Conservation (phyloP, 805 yeast genomes). For the Ogataea pilisensis region DNA sequence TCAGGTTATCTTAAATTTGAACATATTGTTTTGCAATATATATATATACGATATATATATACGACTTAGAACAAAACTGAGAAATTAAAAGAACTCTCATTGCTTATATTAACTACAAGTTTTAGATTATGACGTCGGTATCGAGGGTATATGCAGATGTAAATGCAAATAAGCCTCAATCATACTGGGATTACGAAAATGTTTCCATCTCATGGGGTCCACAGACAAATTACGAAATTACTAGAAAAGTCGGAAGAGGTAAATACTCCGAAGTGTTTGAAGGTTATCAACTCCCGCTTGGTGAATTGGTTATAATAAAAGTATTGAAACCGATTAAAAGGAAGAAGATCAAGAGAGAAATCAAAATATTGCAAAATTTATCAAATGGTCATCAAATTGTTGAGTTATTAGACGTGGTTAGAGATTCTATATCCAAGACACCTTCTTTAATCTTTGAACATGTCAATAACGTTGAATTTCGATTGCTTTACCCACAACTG, state of each 20-base stretch:
- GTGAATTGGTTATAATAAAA: constrained; percentile 72
- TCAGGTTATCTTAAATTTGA: no score
- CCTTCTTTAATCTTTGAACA: constrained; percentile 87
- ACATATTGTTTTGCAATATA: no score
- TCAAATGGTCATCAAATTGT: constrained; percentile 83
- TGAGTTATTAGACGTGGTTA: constrained; percentile 71
- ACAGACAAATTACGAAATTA: constrained; percentile 55
- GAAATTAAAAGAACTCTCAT: no score
- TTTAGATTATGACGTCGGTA: constrained; percentile 17
- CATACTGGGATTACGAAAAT: constrained; percentile 86
- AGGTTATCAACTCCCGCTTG: constrained; percentile 67
- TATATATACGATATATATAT: no score
- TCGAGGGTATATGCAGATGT: constrained; percentile 70
- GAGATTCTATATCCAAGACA: constrained; percentile 74
- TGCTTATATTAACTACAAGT: no score
- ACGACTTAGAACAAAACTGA: no score
- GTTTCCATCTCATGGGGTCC: constrained; percentile 58
- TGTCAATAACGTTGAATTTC: constrained; percentile 77
- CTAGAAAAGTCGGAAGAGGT: constrained; percentile 84
- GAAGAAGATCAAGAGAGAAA: constrained; percentile 88
- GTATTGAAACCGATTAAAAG: constrained; percentile 89
- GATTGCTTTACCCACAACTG: constrained; percentile 75
- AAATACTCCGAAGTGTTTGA: constrained; percentile 94
- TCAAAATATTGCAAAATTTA: constrained; percentile 79
- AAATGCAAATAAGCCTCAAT: constrained; percentile 59